Conservation (phyloP, 169 alveolate species). For the Besnoitia besnoiti region DNA sequence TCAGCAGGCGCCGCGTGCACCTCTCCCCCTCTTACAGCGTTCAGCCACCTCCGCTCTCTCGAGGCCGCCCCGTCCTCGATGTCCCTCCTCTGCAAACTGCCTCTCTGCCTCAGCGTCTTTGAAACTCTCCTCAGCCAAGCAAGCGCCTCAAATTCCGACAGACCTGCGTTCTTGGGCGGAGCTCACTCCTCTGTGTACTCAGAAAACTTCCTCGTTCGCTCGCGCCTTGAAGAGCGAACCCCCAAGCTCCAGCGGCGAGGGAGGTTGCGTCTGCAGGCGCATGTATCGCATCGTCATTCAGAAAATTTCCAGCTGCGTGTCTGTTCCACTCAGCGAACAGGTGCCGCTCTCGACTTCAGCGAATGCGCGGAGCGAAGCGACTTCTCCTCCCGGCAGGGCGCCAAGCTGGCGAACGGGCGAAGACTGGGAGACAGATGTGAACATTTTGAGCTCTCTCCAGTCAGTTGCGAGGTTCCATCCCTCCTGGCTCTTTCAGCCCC, state of each 20-base stretch:
- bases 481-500: background rate
- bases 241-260: background rate
- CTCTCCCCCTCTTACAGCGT: background rate
- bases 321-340: too few relatives aligned
- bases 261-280: background rate
- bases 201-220: background rate
- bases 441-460: background rate
- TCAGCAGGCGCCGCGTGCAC: background rate
- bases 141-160: background rate
- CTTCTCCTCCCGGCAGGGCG: too few relatives aligned
- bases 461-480: background rate
- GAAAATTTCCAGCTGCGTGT: background rate
- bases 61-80: background rate
- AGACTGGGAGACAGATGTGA: conserved; percentile 6
- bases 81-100: background rate
- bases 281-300: background rate
- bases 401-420: background rate
- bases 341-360: too few relatives aligned
- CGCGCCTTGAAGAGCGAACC: background rate
- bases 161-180: background rate
- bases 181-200: background rate
- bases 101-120: background rate
- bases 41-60: background rate
- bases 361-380: too few relatives aligned
- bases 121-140: background rate